Evolutionary conservation across 2,329 filamentous ascomycete genomes (phyloP).

Genomic region (Botryotinia calthae): DNA sequence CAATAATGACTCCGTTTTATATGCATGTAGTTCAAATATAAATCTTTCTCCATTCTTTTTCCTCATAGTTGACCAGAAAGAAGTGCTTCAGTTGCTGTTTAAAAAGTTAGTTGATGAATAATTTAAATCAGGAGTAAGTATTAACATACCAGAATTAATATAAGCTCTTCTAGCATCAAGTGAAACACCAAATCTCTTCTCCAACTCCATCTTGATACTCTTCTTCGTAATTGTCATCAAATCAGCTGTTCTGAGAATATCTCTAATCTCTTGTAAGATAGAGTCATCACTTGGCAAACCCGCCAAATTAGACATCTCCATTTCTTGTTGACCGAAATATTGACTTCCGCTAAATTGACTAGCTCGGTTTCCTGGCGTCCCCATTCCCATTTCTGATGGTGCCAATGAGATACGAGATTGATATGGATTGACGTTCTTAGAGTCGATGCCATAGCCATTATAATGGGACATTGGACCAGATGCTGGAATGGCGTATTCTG

Average conservation of each 20-base stretch:
- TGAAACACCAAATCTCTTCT: constrained; percentile 82
- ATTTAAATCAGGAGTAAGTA: background rate
- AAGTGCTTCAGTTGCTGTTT: constrained; percentile 70
- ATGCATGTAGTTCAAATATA: background rate
- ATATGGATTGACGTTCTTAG: constrained; percentile 38
- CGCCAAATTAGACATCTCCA: constrained; percentile 70
- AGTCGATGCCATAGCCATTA: constrained; percentile 29
- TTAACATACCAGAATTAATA: constrained; percentile 80
- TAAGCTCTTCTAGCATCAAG: constrained; percentile 88
- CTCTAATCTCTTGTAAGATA: constrained; percentile 86
- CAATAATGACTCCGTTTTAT: constrained; percentile 16
- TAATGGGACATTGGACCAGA: constrained; percentile 49
- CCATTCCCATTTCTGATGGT: constrained; percentile 56
- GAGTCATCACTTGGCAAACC: constrained; percentile 85
- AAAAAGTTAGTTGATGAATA: constrained; percentile 16
- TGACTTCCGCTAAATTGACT: constrained; percentile 43
- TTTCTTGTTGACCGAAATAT: constrained; percentile 59
- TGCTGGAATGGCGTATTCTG: constrained; percentile 67
- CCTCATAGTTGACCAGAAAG: constrained; percentile 70
- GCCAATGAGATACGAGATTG: constrained; percentile 76
- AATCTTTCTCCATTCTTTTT: background rate
- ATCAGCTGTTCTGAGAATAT: constrained; percentile 87
- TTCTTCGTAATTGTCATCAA: constrained; percentile 99
- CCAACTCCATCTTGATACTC: constrained; percentile 90
- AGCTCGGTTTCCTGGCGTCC: constrained; percentile 40